Percentiles rank a stretch among this genome's conserved stretches.
Conservation (phyloP, 805 yeast genomes). For the Wickerhamomyces hampshirensis region DNA sequence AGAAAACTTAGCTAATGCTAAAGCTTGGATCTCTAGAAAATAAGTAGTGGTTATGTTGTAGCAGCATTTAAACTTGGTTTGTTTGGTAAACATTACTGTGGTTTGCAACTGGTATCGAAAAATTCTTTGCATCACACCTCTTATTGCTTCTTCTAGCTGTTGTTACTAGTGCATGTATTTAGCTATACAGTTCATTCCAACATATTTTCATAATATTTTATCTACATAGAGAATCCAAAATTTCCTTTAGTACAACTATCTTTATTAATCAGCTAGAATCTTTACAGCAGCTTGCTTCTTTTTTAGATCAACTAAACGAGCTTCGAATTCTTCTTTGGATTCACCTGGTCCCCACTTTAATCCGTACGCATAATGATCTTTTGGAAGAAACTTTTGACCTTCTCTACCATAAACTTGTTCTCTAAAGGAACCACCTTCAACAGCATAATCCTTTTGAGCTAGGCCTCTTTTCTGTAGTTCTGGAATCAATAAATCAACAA, state of each 20-base stretch:
- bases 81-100: no score
- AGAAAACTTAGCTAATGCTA: slow-evolving; percentile 23
- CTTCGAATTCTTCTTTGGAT: slow-evolving; percentile 27
- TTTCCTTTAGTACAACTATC: not conserved
- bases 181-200: no score
- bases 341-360: slow-evolving; percentile 25
- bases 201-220: no score
- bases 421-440: slow-evolving; percentile 31
- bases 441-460: slow-evolving; percentile 27
- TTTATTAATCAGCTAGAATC: slow-evolving; percentile 9
- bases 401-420: slow-evolving; percentile 25
- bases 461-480: slow-evolving; percentile 33
- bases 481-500: slow-evolving; percentile 34
- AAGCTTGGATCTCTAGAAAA: slow-evolving; percentile 4
- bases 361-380: slow-evolving; percentile 21
- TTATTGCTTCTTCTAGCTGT: no score
- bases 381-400: slow-evolving; percentile 19
- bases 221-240: no score
- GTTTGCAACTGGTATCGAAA: no score
- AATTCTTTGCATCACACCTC: no score
- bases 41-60: no score
- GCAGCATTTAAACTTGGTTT: no score
- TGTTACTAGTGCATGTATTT: no score
- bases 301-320: slow-evolving; percentile 10
- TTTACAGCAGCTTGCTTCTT: slow-evolving; percentile 7